Evolutionary conservation across 345 rosid genomes (phyloP).

Genomic region (Eutrema japonicum): DNA sequence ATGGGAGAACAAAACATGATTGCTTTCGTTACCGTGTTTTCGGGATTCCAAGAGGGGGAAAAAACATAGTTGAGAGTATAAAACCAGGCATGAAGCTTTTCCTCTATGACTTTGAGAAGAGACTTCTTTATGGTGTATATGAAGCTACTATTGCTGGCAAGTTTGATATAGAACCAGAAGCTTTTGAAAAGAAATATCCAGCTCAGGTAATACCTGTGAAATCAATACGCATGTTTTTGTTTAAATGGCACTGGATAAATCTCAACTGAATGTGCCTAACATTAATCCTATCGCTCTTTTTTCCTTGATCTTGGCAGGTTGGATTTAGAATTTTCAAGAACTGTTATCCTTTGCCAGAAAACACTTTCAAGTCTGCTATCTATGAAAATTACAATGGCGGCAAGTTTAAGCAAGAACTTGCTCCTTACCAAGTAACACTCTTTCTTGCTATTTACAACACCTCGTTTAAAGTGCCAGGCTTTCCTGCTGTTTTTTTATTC

Average conservation of each 20-base stretch:
- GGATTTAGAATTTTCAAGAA: constrained; percentile 51
- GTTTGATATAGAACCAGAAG: constrained; percentile 54
- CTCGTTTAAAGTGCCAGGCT: constrained; percentile 3
- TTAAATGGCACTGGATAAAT: neutral
- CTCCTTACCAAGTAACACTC: constrained; percentile 49
- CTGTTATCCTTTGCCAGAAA: constrained; percentile 57
- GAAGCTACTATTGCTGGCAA: constrained; percentile 54
- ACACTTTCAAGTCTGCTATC: constrained; percentile 50
- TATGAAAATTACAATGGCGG: constrained; percentile 49
- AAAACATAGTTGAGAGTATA: constrained; percentile 45
- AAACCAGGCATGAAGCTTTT: constrained; percentile 58
- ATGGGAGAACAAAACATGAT: constrained; percentile 51
- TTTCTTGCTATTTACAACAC: constrained; percentile 26
- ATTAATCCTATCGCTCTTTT: neutral
- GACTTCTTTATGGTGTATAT: constrained; percentile 56
- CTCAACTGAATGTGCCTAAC: neutral
- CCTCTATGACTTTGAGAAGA: constrained; percentile 56
- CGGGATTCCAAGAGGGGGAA: constrained; percentile 48
- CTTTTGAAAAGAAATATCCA: constrained; percentile 56
- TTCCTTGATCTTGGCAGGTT: constrained; percentile 46
- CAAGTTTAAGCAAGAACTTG: constrained; percentile 55
- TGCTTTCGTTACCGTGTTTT: constrained; percentile 54
- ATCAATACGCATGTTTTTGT: neutral
- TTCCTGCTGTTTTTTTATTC: neutral
- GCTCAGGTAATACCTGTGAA: constrained; percentile 49